Percentiles rank a stretch among this genome's conserved stretches.
These are phyloP conservation scores for Xanthoconium purpureum DNA, from an alignment of 768 basidiomycete genomes.

Conservation along the genomic window DNA sequence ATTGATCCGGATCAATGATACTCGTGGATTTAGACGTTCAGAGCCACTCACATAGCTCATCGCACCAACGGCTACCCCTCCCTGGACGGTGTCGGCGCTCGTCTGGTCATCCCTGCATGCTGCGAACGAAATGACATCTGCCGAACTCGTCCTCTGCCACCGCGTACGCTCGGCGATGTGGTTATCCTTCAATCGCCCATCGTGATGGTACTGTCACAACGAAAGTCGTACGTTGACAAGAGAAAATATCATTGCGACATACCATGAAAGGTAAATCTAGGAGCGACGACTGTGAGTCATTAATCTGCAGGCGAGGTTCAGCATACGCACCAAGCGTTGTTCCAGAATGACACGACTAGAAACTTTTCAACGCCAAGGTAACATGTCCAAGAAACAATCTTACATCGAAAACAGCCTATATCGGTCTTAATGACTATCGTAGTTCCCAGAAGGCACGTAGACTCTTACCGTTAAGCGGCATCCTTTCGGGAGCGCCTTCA, in stretches of 20 bases:
- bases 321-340: slow-evolving; percentile 40
- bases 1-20: slow-evolving; percentile 1
- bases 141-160: slow-evolving; percentile 52
- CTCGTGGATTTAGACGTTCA: background rate
- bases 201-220: slow-evolving; percentile 51
- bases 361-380: background rate
- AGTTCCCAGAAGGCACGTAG: background rate
- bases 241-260: background rate
- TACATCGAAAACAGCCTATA: slow-evolving; percentile 48
- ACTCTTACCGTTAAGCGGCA: slow-evolving; percentile 57
- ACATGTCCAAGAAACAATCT: slow-evolving; percentile 16
- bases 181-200: slow-evolving; percentile 48
- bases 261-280: slow-evolving; percentile 32
- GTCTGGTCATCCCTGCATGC: slow-evolving; percentile 70
- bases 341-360: slow-evolving; percentile 48
- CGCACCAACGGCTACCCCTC: slow-evolving; percentile 67
- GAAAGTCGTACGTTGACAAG: background rate
- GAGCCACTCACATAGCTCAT: slow-evolving; percentile 68
- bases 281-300: background rate
- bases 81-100: slow-evolving; percentile 66
- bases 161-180: slow-evolving; percentile 36
- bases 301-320: background rate
- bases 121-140: slow-evolving; percentile 81
- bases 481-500: slow-evolving; percentile 56
- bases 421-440: background rate